Conservation (phyloP, 1,139 yeast species). For the Kurtzmaniella natalensis region DNA sequence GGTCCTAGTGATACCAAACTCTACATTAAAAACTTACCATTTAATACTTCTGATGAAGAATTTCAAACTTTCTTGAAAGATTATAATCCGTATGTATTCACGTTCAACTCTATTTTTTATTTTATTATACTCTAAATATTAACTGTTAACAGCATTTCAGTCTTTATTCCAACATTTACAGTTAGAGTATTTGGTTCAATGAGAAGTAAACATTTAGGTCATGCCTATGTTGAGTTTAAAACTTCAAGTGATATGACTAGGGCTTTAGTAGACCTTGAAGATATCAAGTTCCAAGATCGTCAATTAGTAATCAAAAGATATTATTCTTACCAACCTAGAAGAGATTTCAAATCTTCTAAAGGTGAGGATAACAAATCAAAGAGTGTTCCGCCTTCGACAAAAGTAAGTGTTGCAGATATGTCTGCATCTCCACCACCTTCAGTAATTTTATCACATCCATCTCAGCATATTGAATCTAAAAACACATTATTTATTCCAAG, state of each 20-base stretch:
- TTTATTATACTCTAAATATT: slow-evolving; percentile 8
- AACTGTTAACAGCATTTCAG: slow-evolving; percentile 12
- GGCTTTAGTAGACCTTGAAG: slow-evolving; percentile 41
- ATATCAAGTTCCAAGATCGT: slow-evolving; percentile 36
- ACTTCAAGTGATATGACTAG: slow-evolving; percentile 44
- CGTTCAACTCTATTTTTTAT: no score
- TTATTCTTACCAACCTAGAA: slow-evolving; percentile 2
- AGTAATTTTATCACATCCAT: background rate
- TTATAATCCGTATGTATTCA: slow-evolving; percentile 16
- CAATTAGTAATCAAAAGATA: slow-evolving; percentile 24
- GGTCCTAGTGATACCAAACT: slow-evolving; percentile 16
- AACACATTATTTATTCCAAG: slow-evolving; percentile 52
- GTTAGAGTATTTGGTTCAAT: slow-evolving; percentile 38
- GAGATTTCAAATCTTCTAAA: background rate
- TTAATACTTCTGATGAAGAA: slow-evolving; percentile 41
- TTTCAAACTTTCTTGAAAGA: slow-evolving; percentile 28
- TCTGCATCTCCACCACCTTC: background rate
- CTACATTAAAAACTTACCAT: slow-evolving; percentile 40
- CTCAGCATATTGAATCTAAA: slow-evolving; percentile 19
- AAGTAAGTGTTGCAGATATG: background rate
- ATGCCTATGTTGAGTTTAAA: slow-evolving; percentile 63
- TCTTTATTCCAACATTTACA: slow-evolving; percentile 53
- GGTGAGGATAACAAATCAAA: no score
- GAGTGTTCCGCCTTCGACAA: slow-evolving; percentile 38
- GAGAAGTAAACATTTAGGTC: slow-evolving; percentile 51